Evolutionary conservation across 495 filamentous ascomycete species (phyloP).

Genomic region (Annulohypoxylon moriforme): DNA sequence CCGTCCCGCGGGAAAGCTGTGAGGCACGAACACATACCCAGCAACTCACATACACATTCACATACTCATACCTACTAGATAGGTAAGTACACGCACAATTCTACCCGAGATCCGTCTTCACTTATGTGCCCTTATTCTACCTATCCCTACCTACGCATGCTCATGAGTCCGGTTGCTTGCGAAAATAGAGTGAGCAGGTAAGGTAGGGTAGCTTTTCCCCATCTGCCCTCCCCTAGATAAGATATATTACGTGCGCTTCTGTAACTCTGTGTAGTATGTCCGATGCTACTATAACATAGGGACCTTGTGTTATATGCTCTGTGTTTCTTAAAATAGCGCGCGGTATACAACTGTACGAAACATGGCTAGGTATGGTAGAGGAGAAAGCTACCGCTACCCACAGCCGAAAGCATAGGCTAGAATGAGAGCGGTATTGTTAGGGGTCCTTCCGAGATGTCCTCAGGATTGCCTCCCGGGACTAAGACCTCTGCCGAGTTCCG

Average conservation of each 20-base stretch:
- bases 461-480: not conserved
- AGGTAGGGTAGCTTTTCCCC: not conserved
- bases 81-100: too few species aligned
- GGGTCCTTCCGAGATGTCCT: constrained; percentile 18
- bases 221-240: constrained; percentile 30
- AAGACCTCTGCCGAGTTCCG: constrained; percentile 16
- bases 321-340: constrained; percentile 30
- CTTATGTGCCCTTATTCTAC: not conserved
- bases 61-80: not conserved
- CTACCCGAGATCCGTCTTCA: constrained; percentile 2
- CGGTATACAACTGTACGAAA: constrained; percentile 23
- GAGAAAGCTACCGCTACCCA: constrained; percentile 30
- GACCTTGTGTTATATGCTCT: not conserved
- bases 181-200: not conserved
- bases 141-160: not conserved
- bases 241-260: constrained; percentile 28
- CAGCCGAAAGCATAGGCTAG: constrained; percentile 23
- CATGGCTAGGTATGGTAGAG: constrained; percentile 1
- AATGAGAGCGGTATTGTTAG: constrained; percentile 13
- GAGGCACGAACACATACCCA: constrained; percentile 1
- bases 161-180: not conserved
- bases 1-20: constrained; percentile 27
- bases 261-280: not conserved
- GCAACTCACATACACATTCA: not conserved
- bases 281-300: too few species aligned